A percentile compares a stretch with the other conserved stretches of the same genome.
Conservation (phyloP, 2,329 filamentous ascomycete genomes). For the Fusarium sp. region DNA sequence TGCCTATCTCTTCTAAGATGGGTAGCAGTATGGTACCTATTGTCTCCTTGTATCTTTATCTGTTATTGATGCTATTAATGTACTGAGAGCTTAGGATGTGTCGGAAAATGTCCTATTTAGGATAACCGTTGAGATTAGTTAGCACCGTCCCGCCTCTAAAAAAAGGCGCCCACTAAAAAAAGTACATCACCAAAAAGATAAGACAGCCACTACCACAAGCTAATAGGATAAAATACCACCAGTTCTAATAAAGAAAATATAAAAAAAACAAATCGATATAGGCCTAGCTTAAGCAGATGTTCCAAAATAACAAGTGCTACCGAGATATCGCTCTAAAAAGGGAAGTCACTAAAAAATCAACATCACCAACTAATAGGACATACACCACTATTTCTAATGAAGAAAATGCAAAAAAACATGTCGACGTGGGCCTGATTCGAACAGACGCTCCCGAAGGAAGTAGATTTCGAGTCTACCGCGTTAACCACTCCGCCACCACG, state of each 20-base stretch:
- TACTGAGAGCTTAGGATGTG: too few relatives aligned
- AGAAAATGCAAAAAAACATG: too few relatives aligned
- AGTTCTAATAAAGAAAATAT: too few relatives aligned
- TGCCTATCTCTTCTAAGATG: too few relatives aligned
- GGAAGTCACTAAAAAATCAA: too few relatives aligned
- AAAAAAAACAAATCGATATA: too few relatives aligned
- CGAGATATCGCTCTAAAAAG: too few relatives aligned
- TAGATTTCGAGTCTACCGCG: constrained; percentile 1
- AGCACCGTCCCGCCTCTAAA: neutral
- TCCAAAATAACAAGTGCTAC: too few relatives aligned
- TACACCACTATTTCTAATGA: too few relatives aligned
- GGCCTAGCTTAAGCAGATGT: too few relatives aligned
- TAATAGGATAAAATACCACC: too few relatives aligned
- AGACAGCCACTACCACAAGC: neutral
- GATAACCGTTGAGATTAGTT: neutral
- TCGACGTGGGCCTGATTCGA: neutral
- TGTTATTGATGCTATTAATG: neutral
- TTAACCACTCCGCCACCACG: neutral
- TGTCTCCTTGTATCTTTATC: neutral
- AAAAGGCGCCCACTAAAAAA: neutral
- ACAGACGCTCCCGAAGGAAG: constrained; percentile 6
- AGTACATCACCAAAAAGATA: neutral
- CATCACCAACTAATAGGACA: too few relatives aligned
- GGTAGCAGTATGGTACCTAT: neutral
- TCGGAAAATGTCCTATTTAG: neutral